Evolutionary conservation across 805 yeast species (phyloP).

Genomic region (Lipomyces spencermartinsiae): DNA sequence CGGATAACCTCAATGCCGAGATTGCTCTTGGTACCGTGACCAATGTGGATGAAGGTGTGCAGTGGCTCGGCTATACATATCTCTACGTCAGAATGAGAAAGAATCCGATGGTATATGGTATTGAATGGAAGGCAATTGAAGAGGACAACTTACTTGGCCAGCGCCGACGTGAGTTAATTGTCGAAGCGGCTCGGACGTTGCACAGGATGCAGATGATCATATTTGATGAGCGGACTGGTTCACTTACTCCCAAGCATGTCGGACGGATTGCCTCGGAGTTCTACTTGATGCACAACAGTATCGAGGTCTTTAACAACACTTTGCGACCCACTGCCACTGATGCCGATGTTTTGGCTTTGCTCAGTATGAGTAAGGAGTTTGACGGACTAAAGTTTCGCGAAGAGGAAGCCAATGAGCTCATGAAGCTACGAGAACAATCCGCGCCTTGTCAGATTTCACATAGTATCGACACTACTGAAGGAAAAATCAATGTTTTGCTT

Average conservation of each 20-base stretch:
- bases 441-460: conserved; percentile 85
- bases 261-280: conserved; percentile 96
- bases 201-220: conserved; percentile 91
- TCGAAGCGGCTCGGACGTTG: conserved; percentile 80
- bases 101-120: conserved; percentile 90
- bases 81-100: conserved; percentile 92
- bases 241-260: conserved; percentile 82
- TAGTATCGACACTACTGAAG: conserved; percentile 73
- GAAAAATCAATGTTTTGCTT: conserved; percentile 83
- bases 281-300: conserved; percentile 79
- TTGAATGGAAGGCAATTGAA: conserved; percentile 82
- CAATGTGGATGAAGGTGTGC: conserved; percentile 89
- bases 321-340: conserved; percentile 86
- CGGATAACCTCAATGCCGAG: conserved; percentile 95
- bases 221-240: conserved; percentile 81
- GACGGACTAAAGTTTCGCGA: conserved; percentile 87
- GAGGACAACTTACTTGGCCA: conserved; percentile 82
- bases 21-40: conserved; percentile 95
- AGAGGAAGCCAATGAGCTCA: conserved; percentile 82
- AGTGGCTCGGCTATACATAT: conserved; percentile 98
- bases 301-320: conserved; percentile 87
- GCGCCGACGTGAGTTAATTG: conserved; percentile 75
- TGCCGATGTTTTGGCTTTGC: conserved; percentile 86
- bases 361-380: conserved; percentile 92
- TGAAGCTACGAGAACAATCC: conserved; percentile 53